Base-by-base conservation (phyloP, 139 green algal species). In the Chlamydomonas schloesseri region DNA sequence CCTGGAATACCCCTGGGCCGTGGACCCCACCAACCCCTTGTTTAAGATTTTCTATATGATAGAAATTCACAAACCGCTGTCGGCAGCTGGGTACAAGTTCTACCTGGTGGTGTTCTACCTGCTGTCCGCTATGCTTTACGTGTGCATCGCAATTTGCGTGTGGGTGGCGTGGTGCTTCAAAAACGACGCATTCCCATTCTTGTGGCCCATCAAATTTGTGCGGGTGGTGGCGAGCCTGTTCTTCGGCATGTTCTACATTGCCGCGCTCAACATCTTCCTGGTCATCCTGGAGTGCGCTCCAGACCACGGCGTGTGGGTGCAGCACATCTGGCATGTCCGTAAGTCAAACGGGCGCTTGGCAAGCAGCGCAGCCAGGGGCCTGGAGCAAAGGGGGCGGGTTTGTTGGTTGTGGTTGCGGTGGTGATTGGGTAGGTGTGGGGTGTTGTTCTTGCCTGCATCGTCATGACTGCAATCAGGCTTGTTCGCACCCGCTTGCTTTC, bases 201-300 rank as follows among this genome's bases (percentile, higher is more conserved):
- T 93, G 11, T 93, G 90, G 90, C 90, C 90, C 68, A 93, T 93
- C 77, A 93, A 93, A 73, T 88, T 93, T 10, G 85, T 89, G 42
- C 90, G 90, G 15, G 72, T 93, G n/a, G 88, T 93, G 34, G 90
- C 90, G 29, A 87, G 71, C 67, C 33, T 93, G 31, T 93, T 93
- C 73, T 91, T 93, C 29, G 87, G 88, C 28, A 92, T 90, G 70
- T 86, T 92, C 37, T 93, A 93, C 82, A 91, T 93, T 37, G 82
- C 86, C 0, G 89, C 86, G 31, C 86, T 93, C 26, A 93, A 92
- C 83, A 82, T 92, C 18, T 93, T 89, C 73, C 72, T 91, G n/a
- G 88, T 91, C 60, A 81, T 87, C 6, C 71, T 86, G 18, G 82
- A 88, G 23, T 92, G 90, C 73, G 69, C 73, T 28, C 64, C 36